phyloP scores from a whole-genome alignment of 2,329 filamentous ascomycete species.

The Colletotrichum costaricense region DNA sequence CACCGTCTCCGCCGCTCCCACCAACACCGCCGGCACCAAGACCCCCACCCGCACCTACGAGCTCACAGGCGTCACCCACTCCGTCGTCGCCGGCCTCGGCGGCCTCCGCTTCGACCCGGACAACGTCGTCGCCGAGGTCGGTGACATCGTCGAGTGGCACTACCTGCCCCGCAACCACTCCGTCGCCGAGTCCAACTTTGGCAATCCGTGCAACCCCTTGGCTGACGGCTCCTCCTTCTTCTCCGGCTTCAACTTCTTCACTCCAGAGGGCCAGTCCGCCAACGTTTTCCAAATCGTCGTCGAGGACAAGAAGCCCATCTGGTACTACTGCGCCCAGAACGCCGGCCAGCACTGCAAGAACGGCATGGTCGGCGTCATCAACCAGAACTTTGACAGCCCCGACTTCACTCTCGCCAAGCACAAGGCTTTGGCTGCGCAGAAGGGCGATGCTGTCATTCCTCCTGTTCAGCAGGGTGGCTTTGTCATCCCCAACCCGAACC shows the following conservation, averaged over 20 bases:
- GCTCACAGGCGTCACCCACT: constrained; percentile 56
- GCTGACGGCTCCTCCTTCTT: constrained; percentile 53
- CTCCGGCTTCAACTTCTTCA: constrained; percentile 57
- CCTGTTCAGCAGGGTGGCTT: constrained; percentile 47
- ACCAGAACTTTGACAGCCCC: constrained; percentile 55
- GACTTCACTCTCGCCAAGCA: constrained; percentile 51
- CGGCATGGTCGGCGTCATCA: constrained; percentile 62
- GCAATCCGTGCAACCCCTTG: constrained; percentile 54
- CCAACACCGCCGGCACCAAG: constrained; percentile 44
- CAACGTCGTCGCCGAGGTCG: constrained; percentile 58
- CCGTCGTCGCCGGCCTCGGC: constrained; percentile 56
- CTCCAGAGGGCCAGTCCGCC: constrained; percentile 46
- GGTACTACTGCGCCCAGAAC: constrained; percentile 54
- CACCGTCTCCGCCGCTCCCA: constrained; percentile 44
- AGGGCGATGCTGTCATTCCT: constrained; percentile 45
- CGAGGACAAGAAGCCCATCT: constrained; percentile 52
- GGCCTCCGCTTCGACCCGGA: constrained; percentile 63
- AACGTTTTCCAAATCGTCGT: constrained; percentile 58
- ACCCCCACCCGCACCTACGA: constrained; percentile 46
- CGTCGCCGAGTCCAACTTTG: constrained; percentile 56
- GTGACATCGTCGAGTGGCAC: constrained; percentile 65
- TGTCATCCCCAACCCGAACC: constrained; percentile 55
- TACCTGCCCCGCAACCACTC: constrained; percentile 65
- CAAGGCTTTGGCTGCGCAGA: constrained; percentile 48
- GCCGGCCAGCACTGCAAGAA: constrained; percentile 56